Percentiles rank a stretch among this genome's conserved stretches.
phyloP scores from a whole-genome alignment of 495 filamentous ascomycete species.

The Talaromyces adpressus region DNA sequence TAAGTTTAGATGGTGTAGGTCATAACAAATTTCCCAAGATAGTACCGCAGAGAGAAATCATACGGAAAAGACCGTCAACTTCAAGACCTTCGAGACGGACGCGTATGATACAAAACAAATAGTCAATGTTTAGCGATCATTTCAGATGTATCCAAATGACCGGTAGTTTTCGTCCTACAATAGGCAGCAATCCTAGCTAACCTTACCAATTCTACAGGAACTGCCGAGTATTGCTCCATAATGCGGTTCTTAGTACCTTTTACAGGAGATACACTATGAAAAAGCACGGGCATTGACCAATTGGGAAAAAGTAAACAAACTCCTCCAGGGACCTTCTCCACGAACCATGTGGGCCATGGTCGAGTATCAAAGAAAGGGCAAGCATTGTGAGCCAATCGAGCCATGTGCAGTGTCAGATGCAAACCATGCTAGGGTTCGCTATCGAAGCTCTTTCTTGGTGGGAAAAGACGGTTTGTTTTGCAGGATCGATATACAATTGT shows the following conservation, averaged over 20 bases:
- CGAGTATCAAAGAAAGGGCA: background rate
- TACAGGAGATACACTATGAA: background rate
- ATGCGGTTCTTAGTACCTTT: background rate
- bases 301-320: constrained; percentile 4
- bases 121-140: background rate
- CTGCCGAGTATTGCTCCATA: background rate
- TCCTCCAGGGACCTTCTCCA: background rate
- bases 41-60: background rate
- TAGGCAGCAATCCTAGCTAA: background rate
- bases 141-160: background rate
- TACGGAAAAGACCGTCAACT: background rate
- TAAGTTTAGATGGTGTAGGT: background rate
- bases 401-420: background rate
- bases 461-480: background rate
- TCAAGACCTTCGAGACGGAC: background rate
- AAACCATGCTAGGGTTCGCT: background rate
- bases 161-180: background rate
- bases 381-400: background rate
- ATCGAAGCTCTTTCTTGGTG: background rate
- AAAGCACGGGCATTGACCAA: constrained; percentile 3
- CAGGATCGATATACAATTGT: background rate
- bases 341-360: background rate
- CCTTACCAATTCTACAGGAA: background rate
- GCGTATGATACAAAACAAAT: background rate
- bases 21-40: background rate